Base-by-base conservation (phyloP, 148 eudicot species). In the Vaccinium darrowii region DNA sequence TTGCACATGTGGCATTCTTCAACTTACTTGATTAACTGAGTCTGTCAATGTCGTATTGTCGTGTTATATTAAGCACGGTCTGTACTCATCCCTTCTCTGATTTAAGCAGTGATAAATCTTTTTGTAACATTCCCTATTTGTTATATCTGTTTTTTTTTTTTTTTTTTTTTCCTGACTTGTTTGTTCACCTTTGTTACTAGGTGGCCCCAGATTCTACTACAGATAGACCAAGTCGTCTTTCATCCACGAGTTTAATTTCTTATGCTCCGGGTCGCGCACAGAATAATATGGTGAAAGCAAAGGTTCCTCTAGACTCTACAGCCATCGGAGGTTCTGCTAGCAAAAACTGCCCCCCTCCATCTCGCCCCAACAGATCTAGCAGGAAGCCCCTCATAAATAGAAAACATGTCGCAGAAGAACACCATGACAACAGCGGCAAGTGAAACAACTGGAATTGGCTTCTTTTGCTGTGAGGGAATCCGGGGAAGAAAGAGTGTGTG, bases 161-260 rank as follows among this genome's bases (percentile, higher is more conserved):
- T 16, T 53, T 1, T 21, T 10, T 54, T 16, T 57, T 80, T 21
- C n/a, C n/a, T 58, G 5, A 49, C 21, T 72, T 30, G 30, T 53
- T 52, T 63, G 9, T 65, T 65, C 13, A 23, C 54, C 49, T 23
- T 33, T 82, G 69, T 82, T 43, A 11, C 15, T 43, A 86, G 88
- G 83, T 60, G 33, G 53, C 51, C 62, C 78, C 39, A 52, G 18
- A 73, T 71, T 30, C 25, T 62, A 21, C 19, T 58, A 54, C 75
- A 81, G 81, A 73, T 5, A 74, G 53, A 84, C 27, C 84, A 21
- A 82, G 88, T 58, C 89, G 88, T 75, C 72, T 88, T 52, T 84
- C 60, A 25, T 18, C 90, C 88, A 78, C 91, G 87, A 92, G 92
- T 86, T 84, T 92, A 87, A 92, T 86, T 86, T 90, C 92, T 13